Evolutionary conservation across 768 basidiomycete genomes (phyloP), one percentile per base, ranked within the genome.

Genomic region (Dacryopinax spathularia): DNA sequence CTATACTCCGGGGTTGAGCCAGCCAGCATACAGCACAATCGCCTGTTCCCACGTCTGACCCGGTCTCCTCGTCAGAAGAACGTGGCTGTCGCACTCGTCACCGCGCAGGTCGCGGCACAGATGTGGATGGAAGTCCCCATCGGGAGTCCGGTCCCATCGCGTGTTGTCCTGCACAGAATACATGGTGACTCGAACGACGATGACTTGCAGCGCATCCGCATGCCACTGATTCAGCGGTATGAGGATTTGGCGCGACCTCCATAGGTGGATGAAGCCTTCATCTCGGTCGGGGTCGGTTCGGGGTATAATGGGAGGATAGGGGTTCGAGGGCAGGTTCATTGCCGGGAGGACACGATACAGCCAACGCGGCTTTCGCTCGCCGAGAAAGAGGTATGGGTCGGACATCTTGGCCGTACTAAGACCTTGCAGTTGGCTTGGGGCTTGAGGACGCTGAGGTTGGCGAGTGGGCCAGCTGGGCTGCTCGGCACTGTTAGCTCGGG

Each of bases 91-190:
- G 48, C 48, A 56, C 31, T 56, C 48, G 29, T 56, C 48, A 29
- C 48, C 48, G 5, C 48, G 22, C 15, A 56, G 25, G 25, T 56
- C 48, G 25, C 48, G 48, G 48, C 48, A 56, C 5, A 56, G 48
- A 29, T 56, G 48, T 10, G 48, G 48, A 29, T 56, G 48, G 20
- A 27, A 29, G 48, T 56, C 48, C 13, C 48, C 48, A 27, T 56
- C 48, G 25, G 48, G 48, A 56, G 48, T 56, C 15, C 48, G 48
- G 31, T 56, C 48, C 48, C 48, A 56, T 29, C 48, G 48, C 48
- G 48, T 56, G 48, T 56, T 56, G 48, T 56, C 48, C 48, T 56
- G 48, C 22, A 56, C 48, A 10, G 48, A 56, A 56, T 27, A 56
- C 13, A 56, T 27, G 48, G 31, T 56, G 48, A 56, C 48, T 56